phyloP scores from a whole-genome alignment of 352 stramenopile species.

The Globisporangium paroecandrum region DNA sequence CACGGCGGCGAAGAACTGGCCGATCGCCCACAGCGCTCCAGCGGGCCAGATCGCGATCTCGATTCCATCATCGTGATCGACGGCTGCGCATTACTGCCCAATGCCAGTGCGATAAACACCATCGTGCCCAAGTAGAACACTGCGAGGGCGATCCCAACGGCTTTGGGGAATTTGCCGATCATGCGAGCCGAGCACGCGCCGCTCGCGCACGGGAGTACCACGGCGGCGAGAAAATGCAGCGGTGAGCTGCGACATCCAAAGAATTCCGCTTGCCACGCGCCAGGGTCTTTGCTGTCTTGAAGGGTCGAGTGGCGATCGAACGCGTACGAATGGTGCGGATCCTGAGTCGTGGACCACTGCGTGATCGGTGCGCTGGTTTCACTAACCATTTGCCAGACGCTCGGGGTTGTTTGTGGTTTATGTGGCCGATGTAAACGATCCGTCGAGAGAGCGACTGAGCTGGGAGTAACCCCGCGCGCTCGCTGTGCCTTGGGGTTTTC shows the following conservation, averaged over 20 bases:
- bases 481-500: too few species aligned
- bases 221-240: neutral
- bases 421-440: too few species aligned
- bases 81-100: neutral
- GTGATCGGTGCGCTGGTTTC: neutral
- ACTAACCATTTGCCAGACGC: neutral
- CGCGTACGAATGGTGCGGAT: neutral
- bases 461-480: too few species aligned
- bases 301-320: neutral
- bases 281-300: neutral
- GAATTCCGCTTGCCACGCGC: neutral
- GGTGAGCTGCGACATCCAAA: neutral
- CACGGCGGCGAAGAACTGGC: neutral
- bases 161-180: neutral
- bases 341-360: neutral
- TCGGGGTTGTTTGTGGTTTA: neutral
- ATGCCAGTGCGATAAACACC: neutral
- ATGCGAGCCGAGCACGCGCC: neutral
- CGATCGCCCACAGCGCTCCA: neutral
- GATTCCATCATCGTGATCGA: neutral
- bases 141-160: neutral
- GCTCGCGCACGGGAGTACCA: neutral
- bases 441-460: too few species aligned
- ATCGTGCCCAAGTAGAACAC: conserved; percentile 5
- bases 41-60: neutral